phyloP scores from a whole-genome alignment of 2,329 filamentous ascomycete genomes.

The Didymella keratinophila region DNA sequence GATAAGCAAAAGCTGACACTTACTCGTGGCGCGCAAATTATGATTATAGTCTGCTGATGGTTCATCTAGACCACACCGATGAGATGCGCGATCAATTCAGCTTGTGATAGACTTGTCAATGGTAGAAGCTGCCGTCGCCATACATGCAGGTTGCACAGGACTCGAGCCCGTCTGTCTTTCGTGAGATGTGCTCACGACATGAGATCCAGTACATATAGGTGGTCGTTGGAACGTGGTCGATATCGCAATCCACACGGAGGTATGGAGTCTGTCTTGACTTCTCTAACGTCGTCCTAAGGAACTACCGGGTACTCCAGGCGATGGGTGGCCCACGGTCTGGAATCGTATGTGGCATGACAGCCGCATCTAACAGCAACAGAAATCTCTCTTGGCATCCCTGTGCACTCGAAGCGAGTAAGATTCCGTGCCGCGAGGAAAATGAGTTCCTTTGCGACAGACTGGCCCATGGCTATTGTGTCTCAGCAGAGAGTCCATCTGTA shows the following conservation, averaged over 20 bases:
- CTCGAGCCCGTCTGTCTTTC: too few relatives aligned
- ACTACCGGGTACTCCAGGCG: background rate
- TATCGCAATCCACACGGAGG: background rate
- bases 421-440: background rate
- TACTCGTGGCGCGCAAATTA: background rate
- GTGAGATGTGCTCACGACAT: too few relatives aligned
- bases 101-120: background rate
- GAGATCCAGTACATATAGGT: too few relatives aligned
- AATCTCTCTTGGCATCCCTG: background rate
- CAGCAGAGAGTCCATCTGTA: background rate
- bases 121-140: background rate
- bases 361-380: background rate
- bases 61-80: background rate
- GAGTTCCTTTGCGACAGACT: background rate
- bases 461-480: background rate
- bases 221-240: too few relatives aligned
- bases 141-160: background rate
- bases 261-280: background rate
- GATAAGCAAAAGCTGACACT: background rate
- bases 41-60: background rate
- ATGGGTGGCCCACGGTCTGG: background rate
- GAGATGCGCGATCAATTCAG: background rate
- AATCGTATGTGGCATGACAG: background rate
- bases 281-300: background rate
- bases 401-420: background rate